These are phyloP conservation scores for Clitopilus passeckerianus DNA, from an alignment of 768 basidiomycete species.

Conservation along the genomic window DNA sequence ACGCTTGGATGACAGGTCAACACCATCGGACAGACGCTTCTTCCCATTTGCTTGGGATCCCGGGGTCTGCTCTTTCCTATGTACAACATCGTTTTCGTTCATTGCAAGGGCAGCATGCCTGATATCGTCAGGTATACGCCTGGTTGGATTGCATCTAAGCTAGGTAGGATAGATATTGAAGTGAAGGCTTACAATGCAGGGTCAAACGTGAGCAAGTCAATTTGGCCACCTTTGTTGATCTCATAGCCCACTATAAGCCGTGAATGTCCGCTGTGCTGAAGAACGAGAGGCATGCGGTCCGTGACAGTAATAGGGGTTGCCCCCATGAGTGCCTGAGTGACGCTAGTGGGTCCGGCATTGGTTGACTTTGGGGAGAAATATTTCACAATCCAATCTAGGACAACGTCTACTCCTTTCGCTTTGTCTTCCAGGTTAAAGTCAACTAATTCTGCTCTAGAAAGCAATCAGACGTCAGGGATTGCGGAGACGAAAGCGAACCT, in stretches of 20 bases:
- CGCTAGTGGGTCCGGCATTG: slow-evolving; percentile 22
- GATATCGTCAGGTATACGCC: slow-evolving; percentile 2
- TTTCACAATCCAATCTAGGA: slow-evolving; percentile 70
- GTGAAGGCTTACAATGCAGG: slow-evolving; percentile 50
- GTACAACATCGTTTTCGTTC: background rate
- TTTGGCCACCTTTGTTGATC: slow-evolving; percentile 45
- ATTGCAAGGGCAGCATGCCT: slow-evolving; percentile 8
- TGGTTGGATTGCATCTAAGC: slow-evolving; percentile 2
- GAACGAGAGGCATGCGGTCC: slow-evolving; percentile 71
- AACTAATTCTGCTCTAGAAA: slow-evolving; percentile 49
- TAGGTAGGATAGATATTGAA: background rate
- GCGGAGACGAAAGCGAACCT: slow-evolving; percentile 20
- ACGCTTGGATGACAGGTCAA: slow-evolving; percentile 20
- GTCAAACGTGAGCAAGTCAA: slow-evolving; percentile 74
- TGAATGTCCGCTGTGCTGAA: slow-evolving; percentile 87
- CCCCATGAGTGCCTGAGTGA: slow-evolving; percentile 48
- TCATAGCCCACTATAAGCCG: slow-evolving; percentile 84
- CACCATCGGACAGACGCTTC: background rate
- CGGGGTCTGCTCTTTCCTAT: background rate
- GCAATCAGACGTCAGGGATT: background rate
- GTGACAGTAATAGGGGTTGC: slow-evolving; percentile 52
- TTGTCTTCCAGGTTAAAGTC: slow-evolving; percentile 55
- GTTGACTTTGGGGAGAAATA: slow-evolving; percentile 51
- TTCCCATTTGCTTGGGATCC: background rate
- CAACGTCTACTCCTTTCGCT: slow-evolving; percentile 35